These are phyloP conservation scores for Hypocreales sp. DNA, from an alignment of 2,329 filamentous ascomycete species.

Conservation along the genomic window DNA sequence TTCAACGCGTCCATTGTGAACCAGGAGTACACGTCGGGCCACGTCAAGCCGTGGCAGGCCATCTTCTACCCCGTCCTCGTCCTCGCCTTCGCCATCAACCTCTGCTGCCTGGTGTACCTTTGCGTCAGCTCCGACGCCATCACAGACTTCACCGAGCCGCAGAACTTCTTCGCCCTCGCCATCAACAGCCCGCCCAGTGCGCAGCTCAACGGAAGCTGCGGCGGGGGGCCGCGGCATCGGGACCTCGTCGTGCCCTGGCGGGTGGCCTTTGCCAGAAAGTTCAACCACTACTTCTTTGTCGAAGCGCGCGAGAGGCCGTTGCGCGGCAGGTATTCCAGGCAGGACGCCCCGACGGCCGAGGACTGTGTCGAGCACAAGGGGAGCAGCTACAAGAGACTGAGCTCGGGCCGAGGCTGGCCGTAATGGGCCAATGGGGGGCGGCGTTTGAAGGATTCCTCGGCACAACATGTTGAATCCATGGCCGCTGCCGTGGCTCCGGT, in stretches of 20 bases:
- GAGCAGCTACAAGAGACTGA: conserved; percentile 14
- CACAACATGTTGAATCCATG: not conserved
- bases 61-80: conserved; percentile 53
- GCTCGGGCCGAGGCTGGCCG: no score
- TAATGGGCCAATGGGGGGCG: no score
- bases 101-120: conserved; percentile 48
- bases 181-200: conserved; percentile 38
- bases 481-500: no score
- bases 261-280: conserved; percentile 19
- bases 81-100: conserved; percentile 50
- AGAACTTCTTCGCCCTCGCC: conserved; percentile 58
- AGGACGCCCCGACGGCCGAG: conserved; percentile 18
- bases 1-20: conserved; percentile 51
- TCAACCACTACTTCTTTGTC: conserved; percentile 28
- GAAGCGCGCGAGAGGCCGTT: conserved; percentile 15
- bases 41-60: conserved; percentile 41
- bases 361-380: conserved; percentile 5
- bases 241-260: conserved; percentile 26
- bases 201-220: conserved; percentile 21
- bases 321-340: conserved; percentile 10
- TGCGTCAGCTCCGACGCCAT: conserved; percentile 41
- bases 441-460: no score
- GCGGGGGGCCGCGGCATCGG: conserved; percentile 16
- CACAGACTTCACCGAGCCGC: conserved; percentile 65
- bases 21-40: conserved; percentile 57